Evolutionary conservation across 2,329 filamentous ascomycete species (phyloP).

Genomic region (Paracamarosporium sp.): DNA sequence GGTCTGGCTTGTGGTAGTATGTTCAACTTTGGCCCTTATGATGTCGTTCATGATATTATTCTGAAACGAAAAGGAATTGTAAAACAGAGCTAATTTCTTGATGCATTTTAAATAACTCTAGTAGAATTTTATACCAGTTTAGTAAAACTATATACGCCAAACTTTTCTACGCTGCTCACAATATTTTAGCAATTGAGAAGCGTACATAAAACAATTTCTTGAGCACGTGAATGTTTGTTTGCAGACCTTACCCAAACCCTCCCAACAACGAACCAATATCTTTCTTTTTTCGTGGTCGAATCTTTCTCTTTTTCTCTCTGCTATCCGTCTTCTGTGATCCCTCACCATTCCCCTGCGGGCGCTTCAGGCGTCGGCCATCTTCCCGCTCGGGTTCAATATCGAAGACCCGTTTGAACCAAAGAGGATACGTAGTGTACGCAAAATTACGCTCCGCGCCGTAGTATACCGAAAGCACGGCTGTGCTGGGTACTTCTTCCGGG

Average conservation of each 20-base stretch:
- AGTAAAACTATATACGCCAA: no score
- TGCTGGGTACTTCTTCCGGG: background rate
- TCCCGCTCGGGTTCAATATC: background rate
- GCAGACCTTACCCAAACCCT: constrained; percentile 21
- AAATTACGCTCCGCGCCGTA: constrained; percentile 3
- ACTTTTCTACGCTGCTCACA: no score
- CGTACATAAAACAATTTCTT: no score
- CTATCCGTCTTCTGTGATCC: background rate
- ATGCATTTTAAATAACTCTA: no score
- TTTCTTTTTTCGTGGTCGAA: constrained; percentile 24
- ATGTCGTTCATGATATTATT: no score
- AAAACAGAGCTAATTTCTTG: no score
- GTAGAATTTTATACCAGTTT: no score
- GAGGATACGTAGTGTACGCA: background rate
- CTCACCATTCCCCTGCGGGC: background rate
- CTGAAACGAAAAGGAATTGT: no score
- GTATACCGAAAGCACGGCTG: constrained; percentile 3
- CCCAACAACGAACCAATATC: constrained; percentile 31
- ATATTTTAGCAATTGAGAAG: no score
- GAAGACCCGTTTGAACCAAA: background rate
- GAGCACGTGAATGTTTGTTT: no score
- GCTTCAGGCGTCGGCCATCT: background rate
- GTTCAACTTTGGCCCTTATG: no score
- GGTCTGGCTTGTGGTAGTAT: no score
- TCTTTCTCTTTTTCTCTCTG: constrained; percentile 25